These are phyloP conservation scores for Hyaloscypha variabilis DNA, from an alignment of 495 filamentous ascomycete species.

Conservation along the genomic window DNA sequence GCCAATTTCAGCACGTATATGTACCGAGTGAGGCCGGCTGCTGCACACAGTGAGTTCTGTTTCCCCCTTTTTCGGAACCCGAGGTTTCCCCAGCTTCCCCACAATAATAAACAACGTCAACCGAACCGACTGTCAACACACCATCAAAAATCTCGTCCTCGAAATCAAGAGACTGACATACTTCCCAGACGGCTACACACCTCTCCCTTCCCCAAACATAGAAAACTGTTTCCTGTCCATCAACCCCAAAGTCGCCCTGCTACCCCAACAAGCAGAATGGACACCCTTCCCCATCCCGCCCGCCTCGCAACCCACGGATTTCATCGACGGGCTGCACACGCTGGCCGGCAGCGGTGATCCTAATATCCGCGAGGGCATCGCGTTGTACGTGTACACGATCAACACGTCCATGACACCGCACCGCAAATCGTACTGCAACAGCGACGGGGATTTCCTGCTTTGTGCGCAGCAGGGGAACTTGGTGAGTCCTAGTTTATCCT, in stretches of 20 bases:
- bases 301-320: slow-evolving; percentile 53
- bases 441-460: slow-evolving; percentile 73
- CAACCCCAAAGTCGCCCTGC: slow-evolving; percentile 51
- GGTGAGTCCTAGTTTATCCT: no score
- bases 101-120: neutral
- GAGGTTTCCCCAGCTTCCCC: neutral
- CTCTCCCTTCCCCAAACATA: slow-evolving; percentile 45
- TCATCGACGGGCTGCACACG: slow-evolving; percentile 65
- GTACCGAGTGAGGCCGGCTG: slow-evolving; percentile 71
- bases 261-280: slow-evolving; percentile 76
- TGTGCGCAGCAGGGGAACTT: slow-evolving; percentile 68
- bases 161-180: slow-evolving; percentile 10
- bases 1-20: slow-evolving; percentile 76
- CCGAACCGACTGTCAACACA: neutral
- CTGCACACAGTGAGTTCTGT: slow-evolving; percentile 59
- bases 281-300: slow-evolving; percentile 68
- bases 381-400: slow-evolving; percentile 66
- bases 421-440: slow-evolving; percentile 63
- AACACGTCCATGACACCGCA: slow-evolving; percentile 61
- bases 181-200: slow-evolving; percentile 34
- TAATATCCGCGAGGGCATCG: slow-evolving; percentile 65
- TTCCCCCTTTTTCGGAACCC: neutral
- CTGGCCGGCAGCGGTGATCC: slow-evolving; percentile 70
- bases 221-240: slow-evolving; percentile 39
- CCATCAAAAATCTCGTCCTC: neutral